Evolutionary conservation across 2,329 filamentous ascomycete genomes (phyloP), one percentile per base, ranked within the genome.

Genomic region (Hymenotorrendiella dingleyae): DNA sequence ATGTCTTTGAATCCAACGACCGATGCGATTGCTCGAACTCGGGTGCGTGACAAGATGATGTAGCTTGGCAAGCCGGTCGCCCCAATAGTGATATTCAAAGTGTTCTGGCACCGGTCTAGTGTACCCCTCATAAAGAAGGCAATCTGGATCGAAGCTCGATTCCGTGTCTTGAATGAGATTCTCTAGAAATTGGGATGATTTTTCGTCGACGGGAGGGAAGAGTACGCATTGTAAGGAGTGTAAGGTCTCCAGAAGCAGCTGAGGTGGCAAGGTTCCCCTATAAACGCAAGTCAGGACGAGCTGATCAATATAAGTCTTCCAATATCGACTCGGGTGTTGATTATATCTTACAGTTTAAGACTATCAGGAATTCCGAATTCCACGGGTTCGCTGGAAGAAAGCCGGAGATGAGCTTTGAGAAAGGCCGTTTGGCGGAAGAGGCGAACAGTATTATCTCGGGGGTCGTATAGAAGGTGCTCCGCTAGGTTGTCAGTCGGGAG

Each of bases 381-480:
- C 36, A 20, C 17, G 20, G 17, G 28, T 45, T 21, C 40, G 27
- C 23, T 30, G 4, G 41, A 20, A 24, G 45, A 44, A 37, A 41
- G 36, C 34, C 45, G 30, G 16, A 48, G 33, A 32, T 45, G 46
- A 30, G 42, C 46, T 40, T 45, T 48, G 24, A 48, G 27, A 26
- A 48, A 48, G 34, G 46, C 42, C 2, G 42, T 48, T 35, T 48
- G 42, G 35, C 20, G 42, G 39, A 48, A 48, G 6, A 48, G 39
- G 19, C 42, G 37, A 39, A 48, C 46, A 9, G 42, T 23, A 17
- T 22, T 29, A 17, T 39, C 38, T n/a, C 41, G 36, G n/a, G 36
- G 36, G 14, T 47, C 41, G 12, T 40, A 44, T 6, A 41, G 20
- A 22, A 47, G 41, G 44, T 47, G 45, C 24, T 47, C 41, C n/a